phyloP scores from a whole-genome alignment of 345 rosid genomes.

The Aquilaria yunnanensis region DNA sequence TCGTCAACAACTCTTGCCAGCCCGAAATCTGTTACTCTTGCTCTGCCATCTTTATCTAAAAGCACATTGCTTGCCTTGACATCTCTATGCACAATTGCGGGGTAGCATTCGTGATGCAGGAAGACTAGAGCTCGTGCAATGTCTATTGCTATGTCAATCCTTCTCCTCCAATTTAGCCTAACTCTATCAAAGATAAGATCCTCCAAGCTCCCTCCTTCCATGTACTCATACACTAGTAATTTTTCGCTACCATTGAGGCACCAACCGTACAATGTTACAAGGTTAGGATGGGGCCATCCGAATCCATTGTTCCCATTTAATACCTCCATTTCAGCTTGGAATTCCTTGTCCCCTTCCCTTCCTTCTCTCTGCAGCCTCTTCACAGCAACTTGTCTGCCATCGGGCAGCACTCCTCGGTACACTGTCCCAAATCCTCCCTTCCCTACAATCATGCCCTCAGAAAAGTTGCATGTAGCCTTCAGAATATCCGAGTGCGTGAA shows the following conservation, averaged over 20 bases:
- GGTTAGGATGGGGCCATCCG: constrained; percentile 94
- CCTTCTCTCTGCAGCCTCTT: constrained; percentile 89
- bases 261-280: constrained; percentile 90
- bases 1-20: constrained; percentile 66
- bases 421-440: constrained; percentile 90
- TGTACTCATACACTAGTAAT: constrained; percentile 78
- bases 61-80: constrained; percentile 95
- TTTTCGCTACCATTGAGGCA: constrained; percentile 72
- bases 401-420: constrained; percentile 68
- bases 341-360: constrained; percentile 78
- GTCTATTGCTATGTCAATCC: constrained; percentile 59
- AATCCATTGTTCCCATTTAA: constrained; percentile 50
- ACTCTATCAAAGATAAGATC: constrained; percentile 61
- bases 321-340: constrained; percentile 94
- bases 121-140: constrained; percentile 69
- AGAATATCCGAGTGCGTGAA: constrained; percentile 79
- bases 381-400: constrained; percentile 85
- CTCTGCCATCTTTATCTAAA: constrained; percentile 61
- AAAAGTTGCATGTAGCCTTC: constrained; percentile 74
- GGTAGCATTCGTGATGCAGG: constrained; percentile 88
- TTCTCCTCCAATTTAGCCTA: constrained; percentile 54
- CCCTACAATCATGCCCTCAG: constrained; percentile 68
- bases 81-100: constrained; percentile 84
- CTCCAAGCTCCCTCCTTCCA: constrained; percentile 86
- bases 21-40: constrained; percentile 85